Evolutionary conservation across 805 yeast genomes (phyloP).

Genomic region (Kodamaea sagamina): DNA sequence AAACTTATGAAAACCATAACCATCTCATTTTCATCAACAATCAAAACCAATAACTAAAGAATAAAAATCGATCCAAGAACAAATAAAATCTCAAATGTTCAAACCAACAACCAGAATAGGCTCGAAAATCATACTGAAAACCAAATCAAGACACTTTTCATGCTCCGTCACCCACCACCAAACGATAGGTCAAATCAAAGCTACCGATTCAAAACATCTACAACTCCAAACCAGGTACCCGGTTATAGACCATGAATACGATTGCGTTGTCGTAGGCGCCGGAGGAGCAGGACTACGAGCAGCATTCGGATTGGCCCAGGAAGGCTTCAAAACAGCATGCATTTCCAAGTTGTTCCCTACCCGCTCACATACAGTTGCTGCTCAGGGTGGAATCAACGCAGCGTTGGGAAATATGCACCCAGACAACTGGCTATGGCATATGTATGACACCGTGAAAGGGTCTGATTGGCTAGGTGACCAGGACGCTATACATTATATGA

Average conservation of each 20-base stretch:
- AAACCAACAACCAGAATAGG: no score
- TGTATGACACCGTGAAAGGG: constrained; percentile 99
- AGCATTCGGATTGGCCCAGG: constrained; percentile 95
- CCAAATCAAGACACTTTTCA: background rate
- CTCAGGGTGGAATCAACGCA: constrained; percentile 99
- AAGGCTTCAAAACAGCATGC: constrained; percentile 97
- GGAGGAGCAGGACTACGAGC: constrained; percentile 99
- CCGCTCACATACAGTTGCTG: constrained; percentile 98
- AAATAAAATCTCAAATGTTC: no score
- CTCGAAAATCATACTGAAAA: no score
- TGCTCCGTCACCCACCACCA: background rate
- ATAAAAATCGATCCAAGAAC: no score
- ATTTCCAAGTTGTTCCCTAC: constrained; percentile 96
- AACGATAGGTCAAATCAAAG: constrained; percentile 5
- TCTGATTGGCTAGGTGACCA: constrained; percentile 99
- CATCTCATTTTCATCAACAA: no score
- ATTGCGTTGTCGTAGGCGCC: constrained; percentile 96
- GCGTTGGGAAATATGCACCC: constrained; percentile 98
- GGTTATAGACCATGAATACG: constrained; percentile 95
- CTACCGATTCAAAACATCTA: constrained; percentile 1
- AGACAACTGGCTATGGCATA: constrained; percentile 99
- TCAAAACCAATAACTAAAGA: no score
- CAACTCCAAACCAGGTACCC: constrained; percentile 59
- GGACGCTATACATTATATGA: constrained; percentile 99
- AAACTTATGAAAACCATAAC: no score